Evolutionary conservation across 2,329 filamentous ascomycete species (phyloP).

Genomic region (Penicillium rolfsii): DNA sequence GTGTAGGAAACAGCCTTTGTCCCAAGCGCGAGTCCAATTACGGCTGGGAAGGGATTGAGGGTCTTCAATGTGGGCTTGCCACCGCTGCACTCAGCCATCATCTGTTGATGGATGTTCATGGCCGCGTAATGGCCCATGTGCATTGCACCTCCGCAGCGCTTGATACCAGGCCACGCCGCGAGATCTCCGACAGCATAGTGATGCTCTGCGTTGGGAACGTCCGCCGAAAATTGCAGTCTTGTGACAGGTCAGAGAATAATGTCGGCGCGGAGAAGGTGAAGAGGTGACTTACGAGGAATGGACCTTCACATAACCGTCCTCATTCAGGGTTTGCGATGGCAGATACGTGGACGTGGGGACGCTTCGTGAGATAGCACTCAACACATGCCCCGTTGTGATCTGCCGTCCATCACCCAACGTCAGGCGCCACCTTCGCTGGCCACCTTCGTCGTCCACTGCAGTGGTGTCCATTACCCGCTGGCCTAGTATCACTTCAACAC

Average conservation of each 20-base stretch:
- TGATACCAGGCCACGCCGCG: slow-evolving; percentile 74
- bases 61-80: slow-evolving; percentile 53
- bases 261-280: background rate
- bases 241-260: background rate
- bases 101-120: slow-evolving; percentile 67
- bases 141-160: slow-evolving; percentile 76
- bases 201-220: slow-evolving; percentile 58
- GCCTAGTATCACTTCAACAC: slow-evolving; percentile 53
- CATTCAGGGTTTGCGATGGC: slow-evolving; percentile 60
- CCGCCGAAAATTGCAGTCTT: slow-evolving; percentile 59
- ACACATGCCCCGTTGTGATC: slow-evolving; percentile 65
- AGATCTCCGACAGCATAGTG: slow-evolving; percentile 75
- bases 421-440: slow-evolving; percentile 44
- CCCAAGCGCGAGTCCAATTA: slow-evolving; percentile 73
- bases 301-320: slow-evolving; percentile 69
- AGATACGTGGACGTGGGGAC: slow-evolving; percentile 66
- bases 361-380: slow-evolving; percentile 69
- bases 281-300: slow-evolving; percentile 46
- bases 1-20: slow-evolving; percentile 69
- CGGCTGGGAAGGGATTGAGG: slow-evolving; percentile 60
- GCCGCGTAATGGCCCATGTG: slow-evolving; percentile 70
- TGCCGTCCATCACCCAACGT: slow-evolving; percentile 63
- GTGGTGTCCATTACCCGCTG: slow-evolving; percentile 34
- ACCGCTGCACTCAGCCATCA: slow-evolving; percentile 51
- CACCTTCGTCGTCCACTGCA: slow-evolving; percentile 19